A percentile compares a stretch with the other conserved stretches of the same genome.
Conservation (phyloP, 345 rosid genomes). For the Lagerstroemia speciosa region DNA sequence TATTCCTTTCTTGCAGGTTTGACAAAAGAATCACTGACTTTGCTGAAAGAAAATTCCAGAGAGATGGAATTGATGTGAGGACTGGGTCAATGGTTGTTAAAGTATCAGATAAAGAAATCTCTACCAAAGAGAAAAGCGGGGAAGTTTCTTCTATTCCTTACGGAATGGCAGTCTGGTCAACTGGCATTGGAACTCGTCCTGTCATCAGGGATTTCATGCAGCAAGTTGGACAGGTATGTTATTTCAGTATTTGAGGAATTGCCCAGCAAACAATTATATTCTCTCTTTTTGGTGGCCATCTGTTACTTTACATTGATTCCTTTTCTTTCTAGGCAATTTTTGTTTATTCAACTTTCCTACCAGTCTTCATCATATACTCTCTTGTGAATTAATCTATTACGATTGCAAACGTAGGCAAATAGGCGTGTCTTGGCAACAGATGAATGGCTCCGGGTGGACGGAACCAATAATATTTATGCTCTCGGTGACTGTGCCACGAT, state of each 20-base stretch:
- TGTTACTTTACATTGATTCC: neutral
- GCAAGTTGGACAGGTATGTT: slow-evolving; percentile 84
- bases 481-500: slow-evolving; percentile 99
- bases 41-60: slow-evolving; percentile 83
- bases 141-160: slow-evolving; percentile 55
- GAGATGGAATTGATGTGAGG: slow-evolving; percentile 86
- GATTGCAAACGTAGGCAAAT: slow-evolving; percentile 32
- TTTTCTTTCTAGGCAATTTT: neutral
- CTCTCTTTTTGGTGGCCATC: neutral
- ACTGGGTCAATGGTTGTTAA: slow-evolving; percentile 90
- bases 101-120: slow-evolving; percentile 69
- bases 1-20: slow-evolving; percentile 53
- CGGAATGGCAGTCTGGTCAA: slow-evolving; percentile 98
- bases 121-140: slow-evolving; percentile 61
- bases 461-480: slow-evolving; percentile 56
- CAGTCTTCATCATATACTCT: neutral
- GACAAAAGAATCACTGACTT: slow-evolving; percentile 95
- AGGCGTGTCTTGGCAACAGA: slow-evolving; percentile 96
- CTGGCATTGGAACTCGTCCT: slow-evolving; percentile 88
- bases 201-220: slow-evolving; percentile 82
- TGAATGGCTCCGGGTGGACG: slow-evolving; percentile 94
- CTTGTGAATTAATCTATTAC: neutral
- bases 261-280: neutral
- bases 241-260: slow-evolving; percentile 1
- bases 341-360: neutral